These are phyloP conservation scores for Polyporus arcularius DNA, from an alignment of 768 basidiomycete genomes.

Conservation along the genomic window DNA sequence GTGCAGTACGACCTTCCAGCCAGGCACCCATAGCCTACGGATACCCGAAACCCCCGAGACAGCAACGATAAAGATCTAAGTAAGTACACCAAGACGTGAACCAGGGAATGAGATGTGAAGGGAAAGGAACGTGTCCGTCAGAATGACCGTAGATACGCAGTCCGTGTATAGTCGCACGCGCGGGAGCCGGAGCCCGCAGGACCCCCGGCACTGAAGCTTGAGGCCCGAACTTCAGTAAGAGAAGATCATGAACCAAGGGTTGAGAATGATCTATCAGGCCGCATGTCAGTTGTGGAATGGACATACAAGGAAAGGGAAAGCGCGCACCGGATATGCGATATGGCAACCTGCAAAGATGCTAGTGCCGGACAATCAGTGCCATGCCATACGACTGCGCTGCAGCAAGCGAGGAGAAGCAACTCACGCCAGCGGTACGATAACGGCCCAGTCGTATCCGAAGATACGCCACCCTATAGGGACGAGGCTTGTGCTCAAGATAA, in stretches of 20 bases:
- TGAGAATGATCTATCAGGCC: constrained; percentile 67
- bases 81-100: no score
- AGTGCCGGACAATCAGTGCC: not conserved
- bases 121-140: not conserved
- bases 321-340: constrained; percentile 67
- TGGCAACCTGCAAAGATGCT: constrained; percentile 68
- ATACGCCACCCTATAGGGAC: constrained; percentile 69
- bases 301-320: constrained; percentile 3
- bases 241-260: constrained; percentile 89
- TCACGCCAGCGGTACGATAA: constrained; percentile 72
- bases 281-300: not conserved
- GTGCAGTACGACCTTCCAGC: not conserved
- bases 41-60: no score
- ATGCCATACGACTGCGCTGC: not conserved
- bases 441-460: constrained; percentile 62
- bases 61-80: no score
- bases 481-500: constrained; percentile 51
- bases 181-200: no score
- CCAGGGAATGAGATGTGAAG: no score
- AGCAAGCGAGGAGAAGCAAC: constrained; percentile 33
- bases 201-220: not conserved
- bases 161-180: not conserved
- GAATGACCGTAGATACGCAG: no score
- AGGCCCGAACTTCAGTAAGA: constrained; percentile 41
- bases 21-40: no score